Percentiles rank a stretch among this genome's conserved stretches.
Evolutionary conservation across 148 eudicot species (phyloP).

Genomic region (Vaccinium corymbosum): DNA sequence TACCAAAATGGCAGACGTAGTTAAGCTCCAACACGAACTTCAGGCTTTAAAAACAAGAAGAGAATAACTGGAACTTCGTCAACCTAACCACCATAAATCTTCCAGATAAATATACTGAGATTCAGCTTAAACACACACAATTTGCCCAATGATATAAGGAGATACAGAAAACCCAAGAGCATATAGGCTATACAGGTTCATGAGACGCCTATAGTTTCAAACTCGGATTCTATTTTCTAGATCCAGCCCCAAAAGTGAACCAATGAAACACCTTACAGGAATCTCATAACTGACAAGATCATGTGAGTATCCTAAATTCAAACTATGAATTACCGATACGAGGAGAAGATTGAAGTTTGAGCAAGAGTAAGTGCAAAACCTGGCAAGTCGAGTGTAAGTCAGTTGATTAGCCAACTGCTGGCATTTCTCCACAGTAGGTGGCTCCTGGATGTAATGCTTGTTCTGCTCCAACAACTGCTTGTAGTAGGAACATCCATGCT

Average conservation of each 20-base stretch:
- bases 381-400: conserved; percentile 75
- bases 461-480: conserved; percentile 64
- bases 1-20: neutral
- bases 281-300: neutral
- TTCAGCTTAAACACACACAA: neutral
- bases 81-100: neutral
- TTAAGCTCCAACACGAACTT: neutral
- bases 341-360: neutral
- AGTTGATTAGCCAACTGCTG: conserved; percentile 56
- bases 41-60: neutral
- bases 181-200: neutral
- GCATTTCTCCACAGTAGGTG: conserved; percentile 67
- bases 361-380: conserved; percentile 27
- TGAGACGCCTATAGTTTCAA: neutral
- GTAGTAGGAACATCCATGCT: conserved; percentile 45
- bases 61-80: neutral
- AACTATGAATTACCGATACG: neutral
- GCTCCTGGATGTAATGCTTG: conserved; percentile 59
- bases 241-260: neutral
- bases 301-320: neutral
- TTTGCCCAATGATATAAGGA: neutral
- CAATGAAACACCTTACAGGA: neutral
- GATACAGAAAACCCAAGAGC: neutral
- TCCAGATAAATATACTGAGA: neutral
- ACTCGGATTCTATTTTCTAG: neutral